Base-by-base conservation (phyloP, 352 stramenopile species). In the Globisporangium mamillatum region DNA sequence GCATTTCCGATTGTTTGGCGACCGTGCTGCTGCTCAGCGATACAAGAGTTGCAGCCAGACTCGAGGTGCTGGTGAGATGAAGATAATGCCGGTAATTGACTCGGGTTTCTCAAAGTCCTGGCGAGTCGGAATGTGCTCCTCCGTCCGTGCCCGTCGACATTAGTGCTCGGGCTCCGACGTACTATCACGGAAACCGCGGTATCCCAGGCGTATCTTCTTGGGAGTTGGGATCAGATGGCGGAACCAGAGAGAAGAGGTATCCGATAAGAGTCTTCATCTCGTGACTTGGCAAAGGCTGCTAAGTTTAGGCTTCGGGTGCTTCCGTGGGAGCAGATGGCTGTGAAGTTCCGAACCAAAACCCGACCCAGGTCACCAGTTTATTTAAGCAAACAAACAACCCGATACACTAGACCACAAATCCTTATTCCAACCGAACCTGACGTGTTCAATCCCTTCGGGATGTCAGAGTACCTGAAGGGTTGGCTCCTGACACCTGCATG, bases 1-100 rank as follows among this genome's bases (percentile, higher is more conserved):
- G 53, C 67, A 72, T 72, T 29, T n/a, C 16, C n/a, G 52, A 46
- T 44, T 60, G 27, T 16, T 25, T 14, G 18, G 25, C 14, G 24
- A 50, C 5, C 16, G 10, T 10, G 41, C 1, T 50, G 44, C 18
- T 52, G 44, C 44, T 52, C 18, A 22, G 18, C 4, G 44, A 14
- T 52, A 6, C 44, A n/a, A 52, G 12, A 50, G 44, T 24, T 52
- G 5, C 44, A 50, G 5, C 1, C 44, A 50, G 16, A 16, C 16
- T 22, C 44, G 10, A n/a, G 18, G 5, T 52, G 44, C 44, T 52
- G 18, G 16, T 24, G 44, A 22, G 44, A 24, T 24, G 44, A 9
- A 24, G 44, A 52, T 18, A 24, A 24, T 52, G 18, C 24, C 52
- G 34, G 25, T 46, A 36, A 50, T 5, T 46, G 16, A 18, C n/a